Percentiles rank a stretch among this genome's conserved stretches.
phyloP scores from a whole-genome alignment of 345 rosid genomes.

The Linum tenue region DNA sequence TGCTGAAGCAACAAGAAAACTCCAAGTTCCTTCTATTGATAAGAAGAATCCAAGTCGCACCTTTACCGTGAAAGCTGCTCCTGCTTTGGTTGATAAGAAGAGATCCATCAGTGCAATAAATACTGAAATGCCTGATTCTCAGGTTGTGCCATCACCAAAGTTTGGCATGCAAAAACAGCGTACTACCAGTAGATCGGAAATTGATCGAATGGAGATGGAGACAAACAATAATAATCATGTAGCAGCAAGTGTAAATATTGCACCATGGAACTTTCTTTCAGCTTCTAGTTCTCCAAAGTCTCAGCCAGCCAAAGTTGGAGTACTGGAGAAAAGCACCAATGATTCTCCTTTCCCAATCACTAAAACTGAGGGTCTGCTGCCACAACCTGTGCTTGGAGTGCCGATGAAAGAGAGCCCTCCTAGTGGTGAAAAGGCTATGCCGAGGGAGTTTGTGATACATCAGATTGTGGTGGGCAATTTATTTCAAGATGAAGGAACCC shows the following conservation, averaged over 20 bases:
- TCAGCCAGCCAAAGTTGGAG: conserved; percentile 24
- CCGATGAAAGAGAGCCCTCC: conserved; percentile 31
- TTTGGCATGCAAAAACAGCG: conserved; percentile 21
- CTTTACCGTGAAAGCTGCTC: conserved; percentile 20
- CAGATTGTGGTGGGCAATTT: conserved; percentile 20
- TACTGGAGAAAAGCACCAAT: conserved; percentile 26
- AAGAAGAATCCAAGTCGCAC: conserved; percentile 8
- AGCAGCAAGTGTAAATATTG: conserved; percentile 18
- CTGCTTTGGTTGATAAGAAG: conserved; percentile 23
- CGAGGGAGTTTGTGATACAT: conserved; percentile 17
- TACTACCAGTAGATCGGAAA: conserved; percentile 20
- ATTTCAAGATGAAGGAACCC: conserved; percentile 28
- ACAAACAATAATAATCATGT: conserved; percentile 20
- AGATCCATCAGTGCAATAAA: conserved; percentile 24
- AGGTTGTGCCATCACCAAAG: conserved; percentile 31
- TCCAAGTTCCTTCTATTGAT: conserved; percentile 21
- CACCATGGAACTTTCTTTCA: conserved; percentile 29
- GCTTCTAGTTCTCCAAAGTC: conserved; percentile 31
- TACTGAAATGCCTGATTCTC: conserved; percentile 39
- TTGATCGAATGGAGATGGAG: conserved; percentile 18
- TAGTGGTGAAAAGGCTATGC: conserved; percentile 16
- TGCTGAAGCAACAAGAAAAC: conserved; percentile 23
- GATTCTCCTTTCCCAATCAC: conserved; percentile 21
- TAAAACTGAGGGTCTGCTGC: conserved; percentile 26
- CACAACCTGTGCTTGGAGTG: conserved; percentile 28